Conservation (phyloP, 768 basidiomycete genomes). For the Russula compacta region DNA sequence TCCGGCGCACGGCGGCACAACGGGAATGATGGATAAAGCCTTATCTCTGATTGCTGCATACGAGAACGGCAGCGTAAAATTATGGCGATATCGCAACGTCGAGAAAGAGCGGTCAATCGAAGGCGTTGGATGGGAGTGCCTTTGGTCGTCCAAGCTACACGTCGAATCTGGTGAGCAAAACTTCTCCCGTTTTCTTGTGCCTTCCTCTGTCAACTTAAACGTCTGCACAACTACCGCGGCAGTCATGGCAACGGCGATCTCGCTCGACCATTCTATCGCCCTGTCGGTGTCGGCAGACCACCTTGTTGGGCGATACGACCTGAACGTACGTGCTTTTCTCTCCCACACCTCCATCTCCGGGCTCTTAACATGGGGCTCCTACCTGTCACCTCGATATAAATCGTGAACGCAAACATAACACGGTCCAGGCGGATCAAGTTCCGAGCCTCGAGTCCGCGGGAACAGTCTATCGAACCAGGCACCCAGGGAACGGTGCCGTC, state of each 20-base stretch:
- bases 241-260: slow-evolving; percentile 86
- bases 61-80: slow-evolving; percentile 79
- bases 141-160: slow-evolving; percentile 63
- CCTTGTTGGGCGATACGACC: slow-evolving; percentile 54
- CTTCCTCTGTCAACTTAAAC: not conserved
- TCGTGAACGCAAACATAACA: not conserved
- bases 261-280: slow-evolving; percentile 47
- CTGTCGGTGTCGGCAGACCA: slow-evolving; percentile 85
- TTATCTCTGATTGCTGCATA: slow-evolving; percentile 67
- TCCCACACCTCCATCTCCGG: too few relatives aligned
- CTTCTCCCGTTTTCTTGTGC: not conserved
- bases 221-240: not conserved
- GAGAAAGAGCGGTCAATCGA: slow-evolving; percentile 48
- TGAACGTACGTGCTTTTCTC: slow-evolving; percentile 37
- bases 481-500: slow-evolving; percentile 74
- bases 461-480: slow-evolving; percentile 49
- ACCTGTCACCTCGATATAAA: not conserved
- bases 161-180: slow-evolving; percentile 54
- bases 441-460: slow-evolving; percentile 21
- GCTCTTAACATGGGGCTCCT: not conserved
- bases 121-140: slow-evolving; percentile 60
- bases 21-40: slow-evolving; percentile 20
- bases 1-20: not conserved
- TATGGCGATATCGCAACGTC: slow-evolving; percentile 42
- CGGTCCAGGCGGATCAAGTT: slow-evolving; percentile 4